Evolutionary conservation across 2,329 filamentous ascomycete genomes (phyloP).

Genomic region (Xylariales sp.): DNA sequence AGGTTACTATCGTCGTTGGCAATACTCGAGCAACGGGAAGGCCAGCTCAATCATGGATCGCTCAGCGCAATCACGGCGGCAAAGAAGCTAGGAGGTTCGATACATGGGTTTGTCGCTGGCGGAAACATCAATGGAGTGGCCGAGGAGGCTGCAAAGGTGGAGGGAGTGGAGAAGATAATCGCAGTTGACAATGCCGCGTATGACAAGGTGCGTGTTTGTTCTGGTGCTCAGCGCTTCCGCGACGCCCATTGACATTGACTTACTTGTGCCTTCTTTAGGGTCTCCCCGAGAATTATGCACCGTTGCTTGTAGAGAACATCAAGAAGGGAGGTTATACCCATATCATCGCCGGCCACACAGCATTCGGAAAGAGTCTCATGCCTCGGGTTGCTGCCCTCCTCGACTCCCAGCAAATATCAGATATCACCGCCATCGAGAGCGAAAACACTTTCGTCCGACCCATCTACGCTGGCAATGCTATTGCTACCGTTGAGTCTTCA

Average conservation of each 20-base stretch:
- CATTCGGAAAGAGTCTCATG: conserved; percentile 93
- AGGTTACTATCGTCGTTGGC: conserved; percentile 83
- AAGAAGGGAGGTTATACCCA: conserved; percentile 94
- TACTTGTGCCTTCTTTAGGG: conserved; percentile 48
- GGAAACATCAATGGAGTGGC: conserved; percentile 70
- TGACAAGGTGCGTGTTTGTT: conserved; percentile 65
- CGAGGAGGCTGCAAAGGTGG: conserved; percentile 80
- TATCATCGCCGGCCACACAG: conserved; percentile 83
- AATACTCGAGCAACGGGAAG: conserved; percentile 87
- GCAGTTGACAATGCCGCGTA: conserved; percentile 85
- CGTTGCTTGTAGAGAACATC: conserved; percentile 90
- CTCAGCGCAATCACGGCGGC: conserved; percentile 83
- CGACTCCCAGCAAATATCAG: conserved; percentile 89
- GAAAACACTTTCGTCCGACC: conserved; percentile 95
- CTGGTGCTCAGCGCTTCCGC: conserved; percentile 6
- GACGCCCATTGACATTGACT: background rate
- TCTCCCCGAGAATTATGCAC: conserved; percentile 90
- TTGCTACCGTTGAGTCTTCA: conserved; percentile 87
- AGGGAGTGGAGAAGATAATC: conserved; percentile 88
- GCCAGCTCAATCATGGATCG: conserved; percentile 77
- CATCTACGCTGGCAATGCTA: conserved; percentile 96
- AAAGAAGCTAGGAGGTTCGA: conserved; percentile 74
- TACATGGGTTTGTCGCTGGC: conserved; percentile 87
- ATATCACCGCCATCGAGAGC: conserved; percentile 79
- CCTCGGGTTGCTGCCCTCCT: conserved; percentile 87